Evolutionary conservation across 164 flowering plant species (phyloP), one percentile per base, ranked within the genome.

Genomic region (Saururus chinensis): DNA sequence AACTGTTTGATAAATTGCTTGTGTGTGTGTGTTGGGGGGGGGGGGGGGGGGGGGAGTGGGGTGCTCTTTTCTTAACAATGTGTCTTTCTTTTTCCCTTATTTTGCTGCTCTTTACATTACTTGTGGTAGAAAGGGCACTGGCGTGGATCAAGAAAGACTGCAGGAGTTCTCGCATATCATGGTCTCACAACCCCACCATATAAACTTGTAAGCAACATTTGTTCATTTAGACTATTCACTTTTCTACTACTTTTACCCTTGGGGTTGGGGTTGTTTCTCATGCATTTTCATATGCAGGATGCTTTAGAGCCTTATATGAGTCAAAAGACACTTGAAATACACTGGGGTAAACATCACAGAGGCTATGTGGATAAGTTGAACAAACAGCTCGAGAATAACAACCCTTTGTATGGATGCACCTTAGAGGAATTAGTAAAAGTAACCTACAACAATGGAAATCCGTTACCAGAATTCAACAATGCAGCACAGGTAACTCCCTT

Each of bases 271-370:
- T 52, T 53, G 12, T 57, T 56, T 45, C 19, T 57, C 22, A 23
- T n/a, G 6, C 24, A 42, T 48, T 21, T 49, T 9, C 17, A 25
- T 49, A 17, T 74, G 20, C 66, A 93, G 99, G 96, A 93, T 82
- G 97, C 96, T 22, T 78, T 93, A 70, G 97, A 93, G 66, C 99
- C 99, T 63, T 83, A 82, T 68, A 82, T 93, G 89, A 93, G 93
- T 64, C 75, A 66, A 60, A 79, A 63, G 71, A 83, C 93, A n/a
- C 74, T 93, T 63, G 96, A 90, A 73, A 54, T 76, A 74, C 97
- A 93, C 55, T 93, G 96, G 97, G 96, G 92, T 59, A 74, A 63
- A 45, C 96, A 82, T 70, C 97, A 93, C 66, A 80, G 78, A 41
- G 75, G 59, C 41, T 84, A 86, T 73, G 79, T 88, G 58, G 96